A percentile compares a stretch with the other conserved stretches of the same genome.
These are phyloP conservation scores for Rhodotorula toruloides DNA, from an alignment of 768 basidiomycete genomes.

Conservation along the genomic window DNA sequence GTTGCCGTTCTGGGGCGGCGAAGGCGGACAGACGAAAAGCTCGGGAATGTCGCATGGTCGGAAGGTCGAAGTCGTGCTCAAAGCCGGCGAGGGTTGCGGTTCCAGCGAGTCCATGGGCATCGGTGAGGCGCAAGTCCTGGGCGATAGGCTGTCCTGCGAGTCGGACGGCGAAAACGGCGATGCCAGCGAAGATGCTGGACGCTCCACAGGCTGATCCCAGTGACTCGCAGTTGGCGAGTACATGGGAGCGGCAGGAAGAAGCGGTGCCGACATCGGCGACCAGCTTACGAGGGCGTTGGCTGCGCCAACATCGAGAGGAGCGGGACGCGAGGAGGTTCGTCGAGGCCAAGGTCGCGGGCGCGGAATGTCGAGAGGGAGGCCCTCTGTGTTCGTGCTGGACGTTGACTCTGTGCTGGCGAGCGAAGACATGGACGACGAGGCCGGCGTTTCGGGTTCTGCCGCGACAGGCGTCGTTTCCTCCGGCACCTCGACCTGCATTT, in stretches of 20 bases:
- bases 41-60: conserved; percentile 30
- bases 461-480: too few relatives aligned
- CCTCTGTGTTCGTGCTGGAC: background rate
- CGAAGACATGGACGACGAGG: background rate
- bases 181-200: background rate
- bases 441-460: background rate
- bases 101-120: conserved; percentile 19
- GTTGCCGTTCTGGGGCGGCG: conserved; percentile 11
- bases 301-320: conserved; percentile 26
- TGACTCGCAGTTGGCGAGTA: background rate
- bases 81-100: conserved; percentile 7
- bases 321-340: conserved; percentile 28
- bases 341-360: conserved; percentile 19
- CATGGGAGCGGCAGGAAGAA: background rate
- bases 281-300: conserved; percentile 19
- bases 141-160: too few relatives aligned
- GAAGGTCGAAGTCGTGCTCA: conserved; percentile 31
- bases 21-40: conserved; percentile 33
- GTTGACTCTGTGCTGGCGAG: too few relatives aligned
- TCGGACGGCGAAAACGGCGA: too few relatives aligned
- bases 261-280: conserved; percentile 6
- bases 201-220: too few relatives aligned
- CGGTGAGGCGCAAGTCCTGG: background rate
- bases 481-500: too few relatives aligned
- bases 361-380: background rate